Evolutionary conservation across 129 eudicot species (phyloP).

Genomic region (Solidago caesia): DNA sequence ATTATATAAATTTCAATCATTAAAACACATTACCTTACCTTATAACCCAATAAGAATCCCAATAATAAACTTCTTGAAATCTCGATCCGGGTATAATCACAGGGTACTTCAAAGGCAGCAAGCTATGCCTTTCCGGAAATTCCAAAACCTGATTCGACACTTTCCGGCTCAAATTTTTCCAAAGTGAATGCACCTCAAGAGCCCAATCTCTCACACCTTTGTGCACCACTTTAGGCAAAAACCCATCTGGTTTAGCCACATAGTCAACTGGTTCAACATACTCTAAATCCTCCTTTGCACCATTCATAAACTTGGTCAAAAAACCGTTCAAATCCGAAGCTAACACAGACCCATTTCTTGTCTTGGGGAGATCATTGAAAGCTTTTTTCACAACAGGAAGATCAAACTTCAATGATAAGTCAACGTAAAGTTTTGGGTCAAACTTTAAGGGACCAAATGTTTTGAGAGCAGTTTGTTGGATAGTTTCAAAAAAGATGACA

Average conservation of each 20-base stretch:
- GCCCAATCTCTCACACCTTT: conserved; percentile 67
- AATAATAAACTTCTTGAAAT: conserved; percentile 89
- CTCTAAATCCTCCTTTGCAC: conserved; percentile 62
- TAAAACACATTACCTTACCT: conserved; percentile 40
- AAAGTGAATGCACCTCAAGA: conserved; percentile 72
- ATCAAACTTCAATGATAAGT: conserved; percentile 59
- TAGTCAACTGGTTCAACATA: conserved; percentile 64
- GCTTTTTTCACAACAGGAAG: conserved; percentile 47
- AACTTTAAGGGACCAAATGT: conserved; percentile 59
- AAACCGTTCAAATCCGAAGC: conserved; percentile 43
- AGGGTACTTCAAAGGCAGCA: conserved; percentile 69
- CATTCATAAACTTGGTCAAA: conserved; percentile 42
- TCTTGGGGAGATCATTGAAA: conserved; percentile 44
- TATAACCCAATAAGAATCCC: conserved; percentile 96
- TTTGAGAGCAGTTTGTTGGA: conserved; percentile 65
- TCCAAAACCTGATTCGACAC: conserved; percentile 57
- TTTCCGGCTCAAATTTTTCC: conserved; percentile 85
- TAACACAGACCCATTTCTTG: conserved; percentile 50
- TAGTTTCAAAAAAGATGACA: conserved; percentile 50
- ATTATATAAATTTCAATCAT: background rate
- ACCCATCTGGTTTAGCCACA: conserved; percentile 63
- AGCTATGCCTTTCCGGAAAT: conserved; percentile 59
- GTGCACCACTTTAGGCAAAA: conserved; percentile 66
- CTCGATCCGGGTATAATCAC: conserved; percentile 91
- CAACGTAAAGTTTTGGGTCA: conserved; percentile 78